Evolutionary conservation across 78 protist species (phyloP).

Genomic region (Dictyostelium purpureum): DNA sequence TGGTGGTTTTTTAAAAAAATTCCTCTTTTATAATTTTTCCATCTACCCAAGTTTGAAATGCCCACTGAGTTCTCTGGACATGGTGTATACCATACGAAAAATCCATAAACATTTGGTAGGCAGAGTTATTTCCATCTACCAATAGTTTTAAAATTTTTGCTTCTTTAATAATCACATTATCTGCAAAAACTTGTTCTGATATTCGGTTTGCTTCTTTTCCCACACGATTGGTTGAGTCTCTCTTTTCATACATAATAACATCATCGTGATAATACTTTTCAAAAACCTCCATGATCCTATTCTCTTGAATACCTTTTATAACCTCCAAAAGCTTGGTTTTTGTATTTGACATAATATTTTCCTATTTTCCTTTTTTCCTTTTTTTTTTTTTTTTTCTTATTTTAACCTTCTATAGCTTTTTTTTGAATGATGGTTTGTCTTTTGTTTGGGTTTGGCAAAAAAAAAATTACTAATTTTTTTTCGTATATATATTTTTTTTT

Average conservation of each 20-base stretch:
- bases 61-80: slow-evolving; percentile 33
- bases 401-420: no score
- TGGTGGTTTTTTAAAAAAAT: no score
- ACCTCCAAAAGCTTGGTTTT: not conserved
- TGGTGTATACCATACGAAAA: slow-evolving; percentile 4
- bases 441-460: no score
- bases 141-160: not conserved
- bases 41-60: slow-evolving; percentile 18
- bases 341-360: not conserved
- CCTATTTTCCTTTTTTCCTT: no score
- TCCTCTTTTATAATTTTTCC: no score
- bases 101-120: slow-evolving; percentile 32
- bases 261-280: slow-evolving; percentile 31
- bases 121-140: slow-evolving; percentile 21
- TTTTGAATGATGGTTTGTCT: no score
- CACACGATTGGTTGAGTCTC: no score
- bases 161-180: slow-evolving; percentile 20
- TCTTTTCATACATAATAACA: no score
- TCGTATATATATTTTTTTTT: no score
- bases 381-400: no score
- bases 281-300: slow-evolving; percentile 9
- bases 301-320: slow-evolving; percentile 18
- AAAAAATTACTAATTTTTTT: no score
- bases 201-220: slow-evolving; percentile 3
- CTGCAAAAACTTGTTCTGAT: slow-evolving; percentile 13